A percentile compares a stretch with the other conserved stretches of the same genome.
phyloP scores from a whole-genome alignment of 2,329 filamentous ascomycete genomes.

The Hypoxylon sp. region DNA sequence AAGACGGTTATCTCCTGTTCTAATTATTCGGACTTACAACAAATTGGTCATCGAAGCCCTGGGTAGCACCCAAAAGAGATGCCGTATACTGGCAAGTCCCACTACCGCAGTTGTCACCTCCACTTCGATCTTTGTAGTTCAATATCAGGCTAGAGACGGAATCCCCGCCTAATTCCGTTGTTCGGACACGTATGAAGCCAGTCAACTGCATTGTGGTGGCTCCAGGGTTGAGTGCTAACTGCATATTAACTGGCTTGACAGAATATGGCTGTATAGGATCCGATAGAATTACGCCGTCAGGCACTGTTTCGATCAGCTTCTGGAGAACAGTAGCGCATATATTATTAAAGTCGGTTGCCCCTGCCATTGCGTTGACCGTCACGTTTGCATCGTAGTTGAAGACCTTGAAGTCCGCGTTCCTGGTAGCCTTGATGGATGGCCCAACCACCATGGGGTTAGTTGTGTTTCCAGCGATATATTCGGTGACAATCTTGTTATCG shows the following conservation, averaged over 20 bases:
- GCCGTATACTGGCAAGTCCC: constrained; percentile 62
- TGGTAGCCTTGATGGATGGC: constrained; percentile 59
- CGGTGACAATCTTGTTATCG: constrained; percentile 70
- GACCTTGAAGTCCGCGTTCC: constrained; percentile 69
- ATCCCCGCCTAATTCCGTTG: constrained; percentile 61
- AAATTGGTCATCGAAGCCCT: constrained; percentile 74
- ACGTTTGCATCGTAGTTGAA: constrained; percentile 70
- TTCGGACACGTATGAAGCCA: constrained; percentile 71
- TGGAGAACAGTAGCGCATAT: constrained; percentile 68
- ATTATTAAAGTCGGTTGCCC: constrained; percentile 61
- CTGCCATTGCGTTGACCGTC: constrained; percentile 66
- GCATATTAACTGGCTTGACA: constrained; percentile 71
- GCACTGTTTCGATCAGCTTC: constrained; percentile 74
- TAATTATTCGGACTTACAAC: constrained; percentile 57
- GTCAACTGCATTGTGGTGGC: constrained; percentile 65
- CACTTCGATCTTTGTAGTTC: constrained; percentile 69
- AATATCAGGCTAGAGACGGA: constrained; percentile 65
- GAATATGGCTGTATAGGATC: constrained; percentile 69
- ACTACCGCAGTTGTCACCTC: constrained; percentile 62
- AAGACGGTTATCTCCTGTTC: background rate
- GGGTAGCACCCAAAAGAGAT: constrained; percentile 62
- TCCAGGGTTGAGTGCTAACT: constrained; percentile 66
- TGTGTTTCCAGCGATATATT: constrained; percentile 69
- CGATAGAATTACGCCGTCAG: constrained; percentile 64
- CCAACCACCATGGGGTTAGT: constrained; percentile 70